Conservation (phyloP, 2,329 filamentous ascomycete species). For the Xenoacremonium recifei region DNA sequence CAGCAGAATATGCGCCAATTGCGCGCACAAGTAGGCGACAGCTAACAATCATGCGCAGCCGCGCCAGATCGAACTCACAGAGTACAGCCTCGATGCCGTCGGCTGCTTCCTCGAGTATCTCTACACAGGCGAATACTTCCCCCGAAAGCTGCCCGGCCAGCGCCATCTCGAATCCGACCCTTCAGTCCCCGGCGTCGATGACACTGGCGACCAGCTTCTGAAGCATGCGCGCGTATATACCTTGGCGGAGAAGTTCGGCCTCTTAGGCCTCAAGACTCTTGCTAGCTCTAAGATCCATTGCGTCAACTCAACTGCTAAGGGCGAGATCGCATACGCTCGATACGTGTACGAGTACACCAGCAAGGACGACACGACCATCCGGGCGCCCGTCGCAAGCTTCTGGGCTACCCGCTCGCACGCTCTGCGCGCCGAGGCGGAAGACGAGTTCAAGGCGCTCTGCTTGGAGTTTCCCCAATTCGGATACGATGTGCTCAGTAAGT, state of each 20-base stretch:
- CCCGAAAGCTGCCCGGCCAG: constrained; percentile 61
- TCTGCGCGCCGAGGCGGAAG: constrained; percentile 80
- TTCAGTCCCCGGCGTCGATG: constrained; percentile 63
- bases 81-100: constrained; percentile 34
- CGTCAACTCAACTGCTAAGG: constrained; percentile 81
- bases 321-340: constrained; percentile 87
- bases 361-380: constrained; percentile 68
- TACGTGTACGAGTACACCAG: constrained; percentile 82
- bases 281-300: constrained; percentile 90
- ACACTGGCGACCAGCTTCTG: constrained; percentile 78
- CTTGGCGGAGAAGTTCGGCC: constrained; percentile 74
- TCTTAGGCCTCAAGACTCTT: constrained; percentile 68
- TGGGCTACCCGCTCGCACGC: constrained; percentile 82
- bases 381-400: constrained; percentile 83
- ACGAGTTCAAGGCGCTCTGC: constrained; percentile 81
- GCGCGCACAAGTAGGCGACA: not conserved
- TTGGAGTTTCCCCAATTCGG: constrained; percentile 88
- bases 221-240: constrained; percentile 90
- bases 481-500: constrained; percentile 83
- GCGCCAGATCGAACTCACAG: constrained; percentile 64
- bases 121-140: constrained; percentile 62
- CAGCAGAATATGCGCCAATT: not conserved
- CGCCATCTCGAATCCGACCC: constrained; percentile 70
- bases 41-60: constrained; percentile 35
- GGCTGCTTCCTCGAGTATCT: constrained; percentile 41